These are phyloP conservation scores for Phaeosphaeriaceae sp. DNA, from an alignment of 2,329 filamentous ascomycete genomes.

Conservation along the genomic window DNA sequence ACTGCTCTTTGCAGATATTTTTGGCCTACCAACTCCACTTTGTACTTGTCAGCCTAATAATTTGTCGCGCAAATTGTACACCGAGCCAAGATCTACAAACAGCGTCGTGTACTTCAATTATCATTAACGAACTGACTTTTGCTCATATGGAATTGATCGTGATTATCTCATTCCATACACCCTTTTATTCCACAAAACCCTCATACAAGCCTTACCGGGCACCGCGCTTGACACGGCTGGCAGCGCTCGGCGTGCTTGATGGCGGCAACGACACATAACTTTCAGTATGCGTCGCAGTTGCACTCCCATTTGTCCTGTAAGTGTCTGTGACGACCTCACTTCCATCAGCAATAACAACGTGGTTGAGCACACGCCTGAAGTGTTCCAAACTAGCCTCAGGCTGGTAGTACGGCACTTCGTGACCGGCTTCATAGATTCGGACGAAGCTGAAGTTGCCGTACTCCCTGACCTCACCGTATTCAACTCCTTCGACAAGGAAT, in stretches of 20 bases:
- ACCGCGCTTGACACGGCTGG: conserved; percentile 10
- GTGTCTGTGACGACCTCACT: conserved; percentile 32
- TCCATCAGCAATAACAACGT: conserved; percentile 40
- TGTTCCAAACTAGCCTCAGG: conserved; percentile 39
- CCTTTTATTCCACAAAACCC: not conserved
- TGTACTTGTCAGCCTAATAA: not conserved
- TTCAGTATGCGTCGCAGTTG: conserved; percentile 42
- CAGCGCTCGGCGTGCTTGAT: conserved; percentile 27
- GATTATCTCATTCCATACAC: not conserved
- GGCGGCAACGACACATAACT: conserved; percentile 36
- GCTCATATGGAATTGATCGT: not conserved
- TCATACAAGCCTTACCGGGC: not conserved
- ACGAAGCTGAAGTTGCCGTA: conserved; percentile 71
- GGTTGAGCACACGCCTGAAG: conserved; percentile 37
- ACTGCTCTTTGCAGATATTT: too few species aligned
- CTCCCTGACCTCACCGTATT: conserved; percentile 74
- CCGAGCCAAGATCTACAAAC: not conserved
- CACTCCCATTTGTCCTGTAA: conserved; percentile 42
- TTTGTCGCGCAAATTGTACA: not conserved
- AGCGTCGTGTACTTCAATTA: not conserved
- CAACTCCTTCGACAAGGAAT: conserved; percentile 66
- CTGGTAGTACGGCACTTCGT: conserved; percentile 58
- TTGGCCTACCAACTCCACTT: not conserved
- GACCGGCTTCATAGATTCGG: conserved; percentile 61
- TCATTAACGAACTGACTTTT: not conserved